phyloP scores from a whole-genome alignment of 2,329 filamentous ascomycete species.

The Colletotrichum paranaense region DNA sequence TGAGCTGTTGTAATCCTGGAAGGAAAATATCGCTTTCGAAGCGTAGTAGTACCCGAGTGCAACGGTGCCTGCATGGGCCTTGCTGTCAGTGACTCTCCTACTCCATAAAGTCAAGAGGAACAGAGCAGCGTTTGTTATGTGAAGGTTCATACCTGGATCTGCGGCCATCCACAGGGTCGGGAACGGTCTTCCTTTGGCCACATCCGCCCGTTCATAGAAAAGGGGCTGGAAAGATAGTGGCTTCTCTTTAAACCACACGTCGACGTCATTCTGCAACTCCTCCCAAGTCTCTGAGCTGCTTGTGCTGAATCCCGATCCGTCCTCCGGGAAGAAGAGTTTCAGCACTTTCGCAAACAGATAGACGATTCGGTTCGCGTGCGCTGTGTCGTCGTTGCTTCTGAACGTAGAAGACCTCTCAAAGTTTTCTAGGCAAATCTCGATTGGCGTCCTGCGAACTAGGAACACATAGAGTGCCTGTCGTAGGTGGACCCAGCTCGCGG shows the following conservation, averaged over 20 bases:
- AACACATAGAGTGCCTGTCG: conserved; percentile 53
- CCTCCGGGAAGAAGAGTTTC: conserved; percentile 37
- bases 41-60: conserved; percentile 52
- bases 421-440: conserved; percentile 37
- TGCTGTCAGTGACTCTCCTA: no score
- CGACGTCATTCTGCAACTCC: conserved; percentile 35
- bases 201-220: conserved; percentile 42
- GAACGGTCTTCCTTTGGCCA: conserved; percentile 42
- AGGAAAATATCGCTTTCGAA: conserved; percentile 31
- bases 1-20: conserved; percentile 32
- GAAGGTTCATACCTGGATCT: conserved; percentile 42
- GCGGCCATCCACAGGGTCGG: conserved; percentile 50
- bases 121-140: no score
- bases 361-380: conserved; percentile 37
- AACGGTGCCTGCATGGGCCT: conserved; percentile 41
- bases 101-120: no score
- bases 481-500: conserved; percentile 52
- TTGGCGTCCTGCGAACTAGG: conserved; percentile 39
- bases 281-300: neutral
- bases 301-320: neutral
- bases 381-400: conserved; percentile 32
- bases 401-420: conserved; percentile 38
- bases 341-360: conserved; percentile 40
- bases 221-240: conserved; percentile 47
- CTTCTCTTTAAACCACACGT: conserved; percentile 44